Evolutionary conservation across 768 basidiomycete species (phyloP).

Genomic region (Tylopilus vinaceipallidus): DNA sequence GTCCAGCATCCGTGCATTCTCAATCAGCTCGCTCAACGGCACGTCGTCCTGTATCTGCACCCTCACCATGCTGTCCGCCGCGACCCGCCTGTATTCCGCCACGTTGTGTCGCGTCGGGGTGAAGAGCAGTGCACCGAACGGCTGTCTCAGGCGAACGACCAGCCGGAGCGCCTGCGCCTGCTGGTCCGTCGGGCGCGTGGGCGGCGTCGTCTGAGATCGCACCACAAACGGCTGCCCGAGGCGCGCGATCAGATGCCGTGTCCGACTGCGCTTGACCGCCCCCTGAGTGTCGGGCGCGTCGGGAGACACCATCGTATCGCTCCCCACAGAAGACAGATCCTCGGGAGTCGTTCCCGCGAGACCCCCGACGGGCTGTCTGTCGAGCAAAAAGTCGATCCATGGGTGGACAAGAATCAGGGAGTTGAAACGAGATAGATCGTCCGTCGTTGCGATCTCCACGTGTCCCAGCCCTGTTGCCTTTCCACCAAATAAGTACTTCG

Average conservation of each 20-base stretch:
- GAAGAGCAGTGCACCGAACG: constrained; percentile 9
- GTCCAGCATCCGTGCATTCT: constrained; percentile 1
- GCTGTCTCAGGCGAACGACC: constrained; percentile 3
- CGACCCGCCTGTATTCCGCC: constrained; percentile 11
- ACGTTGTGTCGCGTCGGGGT: neutral
- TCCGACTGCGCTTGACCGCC: neutral
- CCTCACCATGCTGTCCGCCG: constrained; percentile 1
- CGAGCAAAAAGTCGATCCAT: constrained; percentile 8
- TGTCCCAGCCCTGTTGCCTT: neutral
- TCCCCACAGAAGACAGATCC: neutral
- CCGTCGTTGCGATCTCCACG: constrained; percentile 7
- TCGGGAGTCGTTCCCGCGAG: neutral
- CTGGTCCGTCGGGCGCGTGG: neutral
- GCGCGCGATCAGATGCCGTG: neutral
- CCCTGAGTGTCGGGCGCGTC: too few relatives aligned
- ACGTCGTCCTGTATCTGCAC: constrained; percentile 5
- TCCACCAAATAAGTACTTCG: neutral
- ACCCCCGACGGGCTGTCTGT: neutral
- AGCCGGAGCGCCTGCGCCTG: neutral
- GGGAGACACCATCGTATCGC: neutral
- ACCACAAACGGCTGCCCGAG: neutral
- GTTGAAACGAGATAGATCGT: constrained; percentile 3
- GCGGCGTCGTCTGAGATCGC: neutral
- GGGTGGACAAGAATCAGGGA: constrained; percentile 3
- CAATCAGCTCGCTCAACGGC: neutral